Conservation (phyloP, 2,329 filamentous ascomycete species). For the Knufia fluminis region DNA sequence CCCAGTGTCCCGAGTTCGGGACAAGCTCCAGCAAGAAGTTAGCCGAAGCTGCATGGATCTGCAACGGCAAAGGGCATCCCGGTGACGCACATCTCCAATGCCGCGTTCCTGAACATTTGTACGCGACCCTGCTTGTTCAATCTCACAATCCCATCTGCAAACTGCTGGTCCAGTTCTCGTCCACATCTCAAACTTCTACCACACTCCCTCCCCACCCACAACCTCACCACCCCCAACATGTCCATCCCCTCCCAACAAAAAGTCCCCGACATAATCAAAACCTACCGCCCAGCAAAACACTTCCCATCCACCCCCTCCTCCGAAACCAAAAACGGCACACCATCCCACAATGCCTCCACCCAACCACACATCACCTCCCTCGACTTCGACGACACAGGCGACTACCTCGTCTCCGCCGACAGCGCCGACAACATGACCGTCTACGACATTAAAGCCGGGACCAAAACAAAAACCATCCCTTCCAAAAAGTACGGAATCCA, state of each 20-base stretch:
- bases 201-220: not conserved
- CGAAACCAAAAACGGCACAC: conserved; percentile 10
- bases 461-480: conserved; percentile 76
- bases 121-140: too few relatives aligned
- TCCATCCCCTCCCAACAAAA: conserved; percentile 41
- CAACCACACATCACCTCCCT: conserved; percentile 70
- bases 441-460: conserved; percentile 86
- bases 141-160: too few relatives aligned
- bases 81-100: not conserved
- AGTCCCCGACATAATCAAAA: conserved; percentile 66
- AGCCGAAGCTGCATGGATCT: not conserved
- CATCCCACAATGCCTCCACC: conserved; percentile 27
- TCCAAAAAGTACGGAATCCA: conserved; percentile 97
- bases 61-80: too few relatives aligned
- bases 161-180: not conserved
- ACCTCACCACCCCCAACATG: conserved; percentile 4
- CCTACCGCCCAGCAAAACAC: conserved; percentile 69
- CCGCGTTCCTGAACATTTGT: too few relatives aligned
- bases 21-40: too few relatives aligned
- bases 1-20: too few relatives aligned
- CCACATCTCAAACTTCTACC: too few relatives aligned
- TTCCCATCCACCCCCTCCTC: not conserved
- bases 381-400: conserved; percentile 92
- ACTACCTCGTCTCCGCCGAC: conserved; percentile 81
- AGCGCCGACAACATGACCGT: conserved; percentile 94